These are phyloP conservation scores for Yamadazyma insecticola DNA, from an alignment of 805 yeast species.

Conservation along the genomic window DNA sequence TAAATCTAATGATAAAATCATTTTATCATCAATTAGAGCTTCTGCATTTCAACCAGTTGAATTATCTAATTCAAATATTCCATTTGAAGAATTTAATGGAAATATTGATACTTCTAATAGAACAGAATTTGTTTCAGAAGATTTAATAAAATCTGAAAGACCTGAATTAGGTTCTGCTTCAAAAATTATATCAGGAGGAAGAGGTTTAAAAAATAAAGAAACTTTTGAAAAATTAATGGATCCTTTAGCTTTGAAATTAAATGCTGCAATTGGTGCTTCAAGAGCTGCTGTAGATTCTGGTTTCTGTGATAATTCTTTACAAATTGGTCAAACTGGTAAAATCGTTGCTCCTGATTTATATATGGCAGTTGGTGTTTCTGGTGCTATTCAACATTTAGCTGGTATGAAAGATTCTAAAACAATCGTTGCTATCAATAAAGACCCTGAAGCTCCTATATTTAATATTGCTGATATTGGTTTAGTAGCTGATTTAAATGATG, in stretches of 20 bases:
- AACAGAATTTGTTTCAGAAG: constrained; percentile 70
- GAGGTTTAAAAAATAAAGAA: constrained; percentile 88
- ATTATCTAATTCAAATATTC: constrained; percentile 32
- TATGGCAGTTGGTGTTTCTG: constrained; percentile 90
- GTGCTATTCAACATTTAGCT: constrained; percentile 97
- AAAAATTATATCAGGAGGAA: constrained; percentile 85
- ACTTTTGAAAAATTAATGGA: constrained; percentile 70
- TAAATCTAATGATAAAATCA: constrained; percentile 57
- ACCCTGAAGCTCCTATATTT: constrained; percentile 91
- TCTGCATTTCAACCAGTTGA: constrained; percentile 60
- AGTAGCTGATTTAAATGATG: constrained; percentile 82
- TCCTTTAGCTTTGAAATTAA: constrained; percentile 79
- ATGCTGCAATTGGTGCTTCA: constrained; percentile 96
- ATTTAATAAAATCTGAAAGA: constrained; percentile 71
- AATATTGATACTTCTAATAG: constrained; percentile 33
- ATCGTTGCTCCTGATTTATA: constrained; percentile 95
- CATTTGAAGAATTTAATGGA: constrained; percentile 45
- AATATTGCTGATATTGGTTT: constrained; percentile 86
- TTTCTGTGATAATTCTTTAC: constrained; percentile 91
- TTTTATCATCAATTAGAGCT: constrained; percentile 74
- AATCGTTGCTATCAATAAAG: constrained; percentile 92
- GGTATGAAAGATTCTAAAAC: constrained; percentile 97
- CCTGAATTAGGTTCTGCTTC: constrained; percentile 88
- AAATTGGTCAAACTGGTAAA: constrained; percentile 97
- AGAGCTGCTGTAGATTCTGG: constrained; percentile 98